Evolutionary conservation across 768 basidiomycete species (phyloP).

Genomic region (Pleurotus cornucopiae): DNA sequence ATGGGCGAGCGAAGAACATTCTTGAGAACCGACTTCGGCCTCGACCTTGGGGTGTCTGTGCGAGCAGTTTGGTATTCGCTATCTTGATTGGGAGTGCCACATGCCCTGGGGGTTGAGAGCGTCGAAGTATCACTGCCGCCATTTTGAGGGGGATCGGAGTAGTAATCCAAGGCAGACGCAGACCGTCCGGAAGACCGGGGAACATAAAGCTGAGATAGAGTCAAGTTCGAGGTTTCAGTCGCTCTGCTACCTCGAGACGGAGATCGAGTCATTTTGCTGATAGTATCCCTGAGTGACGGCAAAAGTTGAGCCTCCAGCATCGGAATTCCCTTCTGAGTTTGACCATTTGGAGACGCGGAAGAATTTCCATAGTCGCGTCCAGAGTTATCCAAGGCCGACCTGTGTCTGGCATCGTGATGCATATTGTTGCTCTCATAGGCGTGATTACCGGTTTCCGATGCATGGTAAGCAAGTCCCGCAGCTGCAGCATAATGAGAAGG

Average conservation of each 20-base stretch:
- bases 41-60: slow-evolving; percentile 15
- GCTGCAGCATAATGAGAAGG: slow-evolving; percentile 56
- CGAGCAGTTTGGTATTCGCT: too few species aligned
- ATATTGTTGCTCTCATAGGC: slow-evolving; percentile 9
- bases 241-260: slow-evolving; percentile 27
- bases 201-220: neutral
- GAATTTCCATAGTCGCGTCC: neutral
- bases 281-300: slow-evolving; percentile 68
- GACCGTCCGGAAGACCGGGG: slow-evolving; percentile 10
- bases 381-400: neutral
- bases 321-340: slow-evolving; percentile 49
- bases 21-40: slow-evolving; percentile 32
- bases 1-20: slow-evolving; percentile 34
- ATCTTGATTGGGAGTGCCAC: too few species aligned
- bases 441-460: slow-evolving; percentile 12
- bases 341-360: slow-evolving; percentile 16
- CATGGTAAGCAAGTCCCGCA: slow-evolving; percentile 28
- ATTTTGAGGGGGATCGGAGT: neutral
- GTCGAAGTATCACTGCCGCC: too few species aligned
- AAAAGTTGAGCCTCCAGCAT: slow-evolving; percentile 61
- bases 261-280: slow-evolving; percentile 67
- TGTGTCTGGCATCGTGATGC: neutral
- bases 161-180: neutral
- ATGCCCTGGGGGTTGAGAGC: too few species aligned
- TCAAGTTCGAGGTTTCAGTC: slow-evolving; percentile 7